phyloP scores from a whole-genome alignment of 306 rosid genomes.

The Cicer pinnatifidum region DNA sequence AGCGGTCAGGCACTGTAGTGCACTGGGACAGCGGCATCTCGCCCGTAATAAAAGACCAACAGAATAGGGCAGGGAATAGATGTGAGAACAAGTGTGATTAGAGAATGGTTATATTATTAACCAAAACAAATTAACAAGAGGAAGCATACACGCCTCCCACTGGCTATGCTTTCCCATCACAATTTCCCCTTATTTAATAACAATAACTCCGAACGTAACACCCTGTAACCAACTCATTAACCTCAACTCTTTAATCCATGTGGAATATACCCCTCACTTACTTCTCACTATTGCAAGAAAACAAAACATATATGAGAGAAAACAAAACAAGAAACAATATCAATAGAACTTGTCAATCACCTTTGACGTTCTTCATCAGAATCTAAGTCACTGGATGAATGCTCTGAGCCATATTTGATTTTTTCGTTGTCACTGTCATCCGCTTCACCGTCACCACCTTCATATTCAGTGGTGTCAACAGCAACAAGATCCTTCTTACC shows the following conservation, averaged over 20 bases:
- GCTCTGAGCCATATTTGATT: constrained; percentile 44
- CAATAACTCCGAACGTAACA: constrained; percentile 1
- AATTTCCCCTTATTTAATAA: not conserved
- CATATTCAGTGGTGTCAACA: constrained; percentile 74
- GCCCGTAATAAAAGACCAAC: not conserved
- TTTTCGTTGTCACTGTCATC: constrained; percentile 62
- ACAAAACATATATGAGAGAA: constrained; percentile 2
- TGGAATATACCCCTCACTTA: not conserved
- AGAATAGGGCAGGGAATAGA: not conserved
- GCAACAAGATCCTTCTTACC: constrained; percentile 85
- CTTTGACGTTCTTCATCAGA: constrained; percentile 87
- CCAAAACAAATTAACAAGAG: constrained; percentile 22
- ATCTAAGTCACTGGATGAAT: constrained; percentile 72
- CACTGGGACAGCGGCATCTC: no score
- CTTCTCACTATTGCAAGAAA: not conserved
- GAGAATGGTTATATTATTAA: not conserved
- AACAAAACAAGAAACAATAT: constrained; percentile 6
- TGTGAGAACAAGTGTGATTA: not conserved
- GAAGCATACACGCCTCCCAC: not conserved
- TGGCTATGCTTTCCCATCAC: not conserved
- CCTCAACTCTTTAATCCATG: not conserved
- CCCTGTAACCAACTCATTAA: not conserved
- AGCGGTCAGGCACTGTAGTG: no score
- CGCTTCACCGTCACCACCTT: constrained; percentile 56
- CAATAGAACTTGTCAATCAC: constrained; percentile 51